phyloP scores from a whole-genome alignment of 306 rosid genomes.

The Cyamopsis tetragonoloba region DNA sequence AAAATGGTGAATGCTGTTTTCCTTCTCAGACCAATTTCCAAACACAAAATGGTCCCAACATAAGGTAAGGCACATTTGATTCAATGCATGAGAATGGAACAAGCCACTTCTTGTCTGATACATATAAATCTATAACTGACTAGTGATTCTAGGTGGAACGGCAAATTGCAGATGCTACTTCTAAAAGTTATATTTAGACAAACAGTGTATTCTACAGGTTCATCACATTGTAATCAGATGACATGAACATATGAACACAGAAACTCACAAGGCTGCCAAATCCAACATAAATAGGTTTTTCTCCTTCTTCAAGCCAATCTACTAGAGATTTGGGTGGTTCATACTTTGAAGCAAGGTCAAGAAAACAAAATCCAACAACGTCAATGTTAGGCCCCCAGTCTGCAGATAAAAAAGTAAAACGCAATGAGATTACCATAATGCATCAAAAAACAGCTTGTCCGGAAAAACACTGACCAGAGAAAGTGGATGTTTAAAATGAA shows the following conservation, averaged over 20 bases:
- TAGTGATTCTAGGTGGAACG: neutral
- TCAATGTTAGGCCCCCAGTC: slow-evolving; percentile 94
- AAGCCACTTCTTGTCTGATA: neutral
- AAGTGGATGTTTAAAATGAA: neutral
- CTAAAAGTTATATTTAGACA: slow-evolving; percentile 1
- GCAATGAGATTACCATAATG: slow-evolving; percentile 12
- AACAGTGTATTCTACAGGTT: slow-evolving; percentile 12
- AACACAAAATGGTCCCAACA: slow-evolving; percentile 1
- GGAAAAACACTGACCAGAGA: slow-evolving; percentile 14
- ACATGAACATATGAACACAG: slow-evolving; percentile 15
- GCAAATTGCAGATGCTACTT: neutral
- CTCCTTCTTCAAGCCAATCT: slow-evolving; percentile 78
- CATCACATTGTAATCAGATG: slow-evolving; percentile 14
- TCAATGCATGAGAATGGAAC: slow-evolving; percentile 2
- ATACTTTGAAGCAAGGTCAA: slow-evolving; percentile 87
- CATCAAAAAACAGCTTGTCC: neutral
- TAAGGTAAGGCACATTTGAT: slow-evolving; percentile 11
- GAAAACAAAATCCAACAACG: slow-evolving; percentile 96
- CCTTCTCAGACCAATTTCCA: slow-evolving; percentile 6
- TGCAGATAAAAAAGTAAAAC: slow-evolving; percentile 43
- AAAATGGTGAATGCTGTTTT: neutral
- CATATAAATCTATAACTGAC: neutral
- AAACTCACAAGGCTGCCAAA: slow-evolving; percentile 97
- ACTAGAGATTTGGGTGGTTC: slow-evolving; percentile 68
- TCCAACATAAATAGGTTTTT: slow-evolving; percentile 77